A percentile compares a stretch with the other conserved stretches of the same genome.
Evolutionary conservation across 129 eudicot genomes (phyloP).

Genomic region (Chrysanthemum lavandulifolium): DNA sequence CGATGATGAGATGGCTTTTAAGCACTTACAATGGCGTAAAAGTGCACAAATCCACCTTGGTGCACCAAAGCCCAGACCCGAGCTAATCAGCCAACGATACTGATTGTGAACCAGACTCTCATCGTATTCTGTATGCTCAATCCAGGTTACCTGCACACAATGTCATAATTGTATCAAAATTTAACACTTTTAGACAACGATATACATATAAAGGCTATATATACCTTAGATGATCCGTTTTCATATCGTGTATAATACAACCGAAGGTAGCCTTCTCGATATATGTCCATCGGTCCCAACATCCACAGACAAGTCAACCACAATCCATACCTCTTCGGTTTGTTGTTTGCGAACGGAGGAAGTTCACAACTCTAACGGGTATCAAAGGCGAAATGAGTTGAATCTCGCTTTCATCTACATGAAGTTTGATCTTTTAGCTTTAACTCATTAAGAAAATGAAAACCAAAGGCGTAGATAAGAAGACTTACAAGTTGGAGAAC

Average conservation of each 20-base stretch:
- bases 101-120: slow-evolving; percentile 3
- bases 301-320: slow-evolving; percentile 70
- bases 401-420: slow-evolving; percentile 68
- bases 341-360: slow-evolving; percentile 56
- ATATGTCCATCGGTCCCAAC: slow-evolving; percentile 31
- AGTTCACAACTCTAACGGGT: slow-evolving; percentile 51
- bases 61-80: slow-evolving; percentile 26
- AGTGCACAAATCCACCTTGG: slow-evolving; percentile 35
- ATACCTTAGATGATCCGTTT: slow-evolving; percentile 64
- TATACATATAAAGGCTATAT: neutral
- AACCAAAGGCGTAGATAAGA: neutral
- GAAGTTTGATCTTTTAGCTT: neutral
- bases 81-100: slow-evolving; percentile 18
- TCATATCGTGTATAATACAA: slow-evolving; percentile 62
- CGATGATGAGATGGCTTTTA: slow-evolving; percentile 9
- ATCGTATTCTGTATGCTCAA: slow-evolving; percentile 29
- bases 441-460: neutral
- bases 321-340: slow-evolving; percentile 60
- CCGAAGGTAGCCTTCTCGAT: slow-evolving; percentile 76
- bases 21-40: slow-evolving; percentile 13
- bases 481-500: slow-evolving; percentile 54
- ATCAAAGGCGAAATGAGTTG: slow-evolving; percentile 59
- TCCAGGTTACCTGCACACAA: slow-evolving; percentile 24
- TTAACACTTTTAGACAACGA: neutral
- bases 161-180: neutral